Base-by-base conservation (phyloP, 805 yeast genomes). In the Metschnikowia colocasiae region DNA sequence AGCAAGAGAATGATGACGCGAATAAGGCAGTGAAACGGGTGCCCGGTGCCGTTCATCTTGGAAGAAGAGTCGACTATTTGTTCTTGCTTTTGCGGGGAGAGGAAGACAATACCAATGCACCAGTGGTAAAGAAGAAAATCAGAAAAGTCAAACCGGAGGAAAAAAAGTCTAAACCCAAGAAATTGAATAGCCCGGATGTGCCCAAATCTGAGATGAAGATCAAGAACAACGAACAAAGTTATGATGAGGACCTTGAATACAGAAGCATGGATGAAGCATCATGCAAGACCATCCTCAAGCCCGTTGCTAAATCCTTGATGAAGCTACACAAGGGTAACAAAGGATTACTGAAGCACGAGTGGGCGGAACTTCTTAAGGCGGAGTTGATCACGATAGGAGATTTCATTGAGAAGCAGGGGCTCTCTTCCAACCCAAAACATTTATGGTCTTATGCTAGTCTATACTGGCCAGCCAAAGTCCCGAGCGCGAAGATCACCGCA, bases 41-140 rank as follows among this genome's bases (percentile, higher is more conserved):
- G 3, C 98, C 99, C 0, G 94, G 95, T 7, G 78, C 97, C 3
- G 94, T 94, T 15, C 99, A 94, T 67, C 72, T 94, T 43, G 88
- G 87, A 9, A 81, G 99, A 66, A 81, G 99, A 62, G 83, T 88
- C 1, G 99, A 95, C 62, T 92, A 91, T 59, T 73, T 94, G 58
- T 76, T 92, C 23, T 67, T 80, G 2, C 82, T 88, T 9, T 67
- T 92, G 55, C 76, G 76, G 51, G 96, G 83, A 16, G 83, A 77
- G 22, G 76, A 69, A 6, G 75, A 70, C 12, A 27, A 42, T 23
- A 15, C 29, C 15, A 23, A 38, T 13, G 47, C 52, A 3, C 43
- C 60, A 18, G 54, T 49, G 30, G 36, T 50, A 8, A 52, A 56
- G 43, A 54, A 59, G 50, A 54, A 52, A 43, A 48, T 48, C 25